Evolutionary conservation across 176 grass and related monocot genomes (phyloP), one percentile per base, ranked within the genome.

Genomic region (Hyparrhenia diplandra): DNA sequence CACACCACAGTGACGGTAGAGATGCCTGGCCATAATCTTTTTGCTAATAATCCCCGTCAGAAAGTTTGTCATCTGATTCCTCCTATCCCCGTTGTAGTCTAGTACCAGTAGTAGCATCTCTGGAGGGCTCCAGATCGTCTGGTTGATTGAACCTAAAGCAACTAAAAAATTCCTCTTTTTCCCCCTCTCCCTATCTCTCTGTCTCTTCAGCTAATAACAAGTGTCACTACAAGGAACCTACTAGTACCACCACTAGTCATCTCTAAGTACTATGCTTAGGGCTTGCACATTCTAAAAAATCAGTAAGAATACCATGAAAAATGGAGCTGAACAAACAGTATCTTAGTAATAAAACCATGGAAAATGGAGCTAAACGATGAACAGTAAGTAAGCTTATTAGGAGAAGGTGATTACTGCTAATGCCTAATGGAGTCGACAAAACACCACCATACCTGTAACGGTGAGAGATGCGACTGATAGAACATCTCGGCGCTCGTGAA

Each of bases 401-500:
- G n/a, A n/a, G 12, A 13, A 13, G 41, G 12, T 14, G 42, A 13
- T 37, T 0, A 0, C 3, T 5, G 13, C n/a, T n/a, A n/a, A n/a
- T n/a, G n/a, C 4, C 4, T 16, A 46, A 46, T 46, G 13, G 43
- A 46, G 4, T n/a, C 5, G n/a, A n/a, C 16, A 37, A 37, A 37
- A 37, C 5, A 37, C 4, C 32, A 4, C 3, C 36, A 18, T 24
- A 79, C 95, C 95, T 98, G 95, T 23, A 95, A 86, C 67, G 95
- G 95, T 1, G 90, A 80, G 79, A 98, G 86, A 23, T 70, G 57
- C 2, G 81, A 89, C 84, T 84, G 86, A 75, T 82, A 91, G 86
- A 87, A 98, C 75, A 89, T 86, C 18, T 89, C 88, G 57, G 81
- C 90, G 61, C 80, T 89, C 64, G 88, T 13, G 68, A 79, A 88